Conservation (phyloP, 176 grass and related monocot species). For the Carex myosuroides region DNA sequence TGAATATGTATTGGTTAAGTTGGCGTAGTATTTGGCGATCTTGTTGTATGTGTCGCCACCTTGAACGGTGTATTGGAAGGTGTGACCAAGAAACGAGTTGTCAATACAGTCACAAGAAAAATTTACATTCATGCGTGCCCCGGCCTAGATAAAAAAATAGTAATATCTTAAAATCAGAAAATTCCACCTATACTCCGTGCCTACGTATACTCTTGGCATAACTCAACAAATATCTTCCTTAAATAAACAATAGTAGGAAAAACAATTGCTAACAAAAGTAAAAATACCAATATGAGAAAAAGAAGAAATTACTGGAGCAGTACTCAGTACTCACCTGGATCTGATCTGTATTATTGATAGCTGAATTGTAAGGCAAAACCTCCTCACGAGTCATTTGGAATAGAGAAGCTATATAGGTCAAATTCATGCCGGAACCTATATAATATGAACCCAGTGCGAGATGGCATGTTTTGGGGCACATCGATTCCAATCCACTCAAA, state of each 20-base stretch:
- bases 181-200: not conserved
- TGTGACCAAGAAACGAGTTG: constrained; percentile 40
- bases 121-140: constrained; percentile 23
- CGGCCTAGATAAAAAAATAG: not conserved
- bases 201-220: not conserved
- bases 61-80: not conserved
- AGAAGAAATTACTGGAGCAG: not conserved
- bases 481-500: constrained; percentile 11
- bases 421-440: constrained; percentile 18
- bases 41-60: not conserved
- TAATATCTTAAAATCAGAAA: not conserved
- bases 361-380: constrained; percentile 31
- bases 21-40: constrained; percentile 27
- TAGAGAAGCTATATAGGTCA: constrained; percentile 32
- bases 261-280: not conserved
- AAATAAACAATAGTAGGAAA: not conserved
- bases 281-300: not conserved
- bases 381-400: not conserved
- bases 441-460: constrained; percentile 53
- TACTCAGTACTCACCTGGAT: not conserved
- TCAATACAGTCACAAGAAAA: constrained; percentile 38
- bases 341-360: not conserved
- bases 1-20: constrained; percentile 51
- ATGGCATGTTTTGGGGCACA: constrained; percentile 24
- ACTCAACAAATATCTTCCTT: not conserved